phyloP scores from a whole-genome alignment of 768 basidiomycete genomes.

The Tricholomella constricta region DNA sequence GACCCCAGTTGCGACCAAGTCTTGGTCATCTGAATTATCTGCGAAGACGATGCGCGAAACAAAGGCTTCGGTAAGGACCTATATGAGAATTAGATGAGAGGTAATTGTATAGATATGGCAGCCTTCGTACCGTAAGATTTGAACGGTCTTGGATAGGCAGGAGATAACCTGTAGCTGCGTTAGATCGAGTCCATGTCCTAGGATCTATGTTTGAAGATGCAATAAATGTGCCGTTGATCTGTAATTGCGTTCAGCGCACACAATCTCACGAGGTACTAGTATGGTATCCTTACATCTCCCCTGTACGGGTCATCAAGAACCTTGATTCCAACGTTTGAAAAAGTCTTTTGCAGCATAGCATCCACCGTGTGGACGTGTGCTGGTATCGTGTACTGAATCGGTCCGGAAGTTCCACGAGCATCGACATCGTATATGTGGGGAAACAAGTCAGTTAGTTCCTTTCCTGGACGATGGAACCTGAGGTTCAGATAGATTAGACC shows the following conservation, averaged over 20 bases:
- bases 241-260: not conserved
- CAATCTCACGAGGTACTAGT: not conserved
- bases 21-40: not conserved
- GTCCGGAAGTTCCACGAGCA: constrained; percentile 28
- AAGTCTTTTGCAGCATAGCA: constrained; percentile 23
- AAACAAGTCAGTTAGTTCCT: constrained; percentile 26
- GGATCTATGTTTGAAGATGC: constrained; percentile 24
- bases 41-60: constrained; percentile 32
- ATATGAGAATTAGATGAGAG: not conserved
- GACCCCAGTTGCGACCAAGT: constrained; percentile 46
- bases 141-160: constrained; percentile 6
- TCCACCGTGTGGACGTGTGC: constrained; percentile 29
- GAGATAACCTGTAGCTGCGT: constrained; percentile 30
- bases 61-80: constrained; percentile 19
- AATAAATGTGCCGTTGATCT: constrained; percentile 27
- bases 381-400: constrained; percentile 30
- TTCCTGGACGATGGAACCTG: constrained; percentile 29
- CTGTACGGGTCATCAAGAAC: constrained; percentile 30
- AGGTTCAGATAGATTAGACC: not conserved
- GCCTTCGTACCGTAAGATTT: constrained; percentile 18
- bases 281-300: constrained; percentile 23
- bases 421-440: constrained; percentile 27
- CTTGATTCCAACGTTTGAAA: constrained; percentile 27
- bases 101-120: constrained; percentile 16
- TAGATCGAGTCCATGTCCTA: constrained; percentile 27